Evolutionary conservation across 225 moss, liverwort and hornwort genomes (phyloP).

Genomic region (Anthoceros angustus): DNA sequence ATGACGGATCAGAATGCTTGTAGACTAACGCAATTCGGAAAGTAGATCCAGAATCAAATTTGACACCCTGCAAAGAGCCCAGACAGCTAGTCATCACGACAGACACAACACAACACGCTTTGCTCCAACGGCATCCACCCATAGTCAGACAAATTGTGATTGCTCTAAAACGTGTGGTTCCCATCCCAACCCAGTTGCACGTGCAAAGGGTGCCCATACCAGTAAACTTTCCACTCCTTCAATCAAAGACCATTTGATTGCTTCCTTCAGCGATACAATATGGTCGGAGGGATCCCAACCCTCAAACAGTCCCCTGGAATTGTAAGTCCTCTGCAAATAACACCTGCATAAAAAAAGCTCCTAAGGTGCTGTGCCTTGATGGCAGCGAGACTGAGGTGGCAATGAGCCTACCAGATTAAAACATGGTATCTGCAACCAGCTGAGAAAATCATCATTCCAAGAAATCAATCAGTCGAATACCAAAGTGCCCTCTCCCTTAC

Average conservation of each 20-base stretch:
- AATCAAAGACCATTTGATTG: slow-evolving; percentile 86
- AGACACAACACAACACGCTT: too few species aligned
- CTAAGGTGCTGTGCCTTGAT: not conserved
- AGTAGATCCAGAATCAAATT: slow-evolving; percentile 71
- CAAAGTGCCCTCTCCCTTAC: slow-evolving; percentile 86
- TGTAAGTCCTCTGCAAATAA: slow-evolving; percentile 53
- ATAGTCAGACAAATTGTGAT: too few species aligned
- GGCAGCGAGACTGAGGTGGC: not conserved
- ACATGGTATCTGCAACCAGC: not conserved
- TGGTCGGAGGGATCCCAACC: slow-evolving; percentile 38
- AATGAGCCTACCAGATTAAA: not conserved
- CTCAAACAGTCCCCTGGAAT: slow-evolving; percentile 35
- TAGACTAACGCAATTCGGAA: slow-evolving; percentile 72
- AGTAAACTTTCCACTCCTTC: slow-evolving; percentile 54
- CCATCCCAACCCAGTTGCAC: not conserved
- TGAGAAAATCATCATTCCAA: slow-evolving; percentile 1
- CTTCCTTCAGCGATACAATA: slow-evolving; percentile 84
- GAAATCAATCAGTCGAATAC: slow-evolving; percentile 21
- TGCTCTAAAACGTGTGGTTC: too few species aligned
- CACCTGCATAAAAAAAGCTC: slow-evolving; percentile 38
- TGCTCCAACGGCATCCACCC: too few species aligned
- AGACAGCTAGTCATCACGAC: not conserved
- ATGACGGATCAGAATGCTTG: slow-evolving; percentile 59
- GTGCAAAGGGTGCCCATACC: slow-evolving; percentile 21
- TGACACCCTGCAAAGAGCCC: slow-evolving; percentile 36